phyloP scores from a whole-genome alignment of 148 eudicot genomes.

The Amaranthus cruentus region DNA sequence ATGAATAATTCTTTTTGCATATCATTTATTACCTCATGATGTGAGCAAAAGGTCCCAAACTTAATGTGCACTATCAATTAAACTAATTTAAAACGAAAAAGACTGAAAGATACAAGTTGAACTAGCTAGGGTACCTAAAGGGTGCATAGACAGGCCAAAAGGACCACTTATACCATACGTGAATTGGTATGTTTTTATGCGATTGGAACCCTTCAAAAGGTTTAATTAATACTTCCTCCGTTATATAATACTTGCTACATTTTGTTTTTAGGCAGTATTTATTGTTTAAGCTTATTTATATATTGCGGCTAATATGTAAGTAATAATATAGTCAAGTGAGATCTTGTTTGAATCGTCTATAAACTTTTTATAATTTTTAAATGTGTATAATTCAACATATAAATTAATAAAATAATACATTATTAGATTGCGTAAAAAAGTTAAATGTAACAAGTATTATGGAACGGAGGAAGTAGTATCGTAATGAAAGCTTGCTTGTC shows the following conservation, averaged over 20 bases:
- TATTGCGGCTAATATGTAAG: no score
- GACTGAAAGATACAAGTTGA: conserved; percentile 23
- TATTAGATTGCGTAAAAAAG: no score
- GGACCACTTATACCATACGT: conserved; percentile 23
- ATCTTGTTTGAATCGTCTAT: no score
- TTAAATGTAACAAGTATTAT: no score
- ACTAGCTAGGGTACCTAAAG: neutral
- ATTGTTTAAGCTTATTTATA: no score
- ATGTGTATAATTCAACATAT: no score
- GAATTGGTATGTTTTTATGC: neutral
- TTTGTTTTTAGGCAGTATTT: no score
- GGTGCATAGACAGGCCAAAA: neutral
- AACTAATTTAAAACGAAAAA: conserved; percentile 11
- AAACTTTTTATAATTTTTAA: no score
- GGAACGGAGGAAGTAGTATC: neutral
- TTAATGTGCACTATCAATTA: conserved; percentile 19
- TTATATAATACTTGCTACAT: no score
- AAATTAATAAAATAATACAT: no score
- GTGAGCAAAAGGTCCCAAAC: conserved; percentile 19
- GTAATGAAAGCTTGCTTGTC: neutral
- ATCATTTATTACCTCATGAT: conserved; percentile 27
- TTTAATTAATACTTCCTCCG: neutral
- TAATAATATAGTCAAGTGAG: no score
- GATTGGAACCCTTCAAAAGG: neutral
- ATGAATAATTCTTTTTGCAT: conserved; percentile 12